phyloP scores from a whole-genome alignment of 2,329 filamentous ascomycete species.

The Fusarium illudens region DNA sequence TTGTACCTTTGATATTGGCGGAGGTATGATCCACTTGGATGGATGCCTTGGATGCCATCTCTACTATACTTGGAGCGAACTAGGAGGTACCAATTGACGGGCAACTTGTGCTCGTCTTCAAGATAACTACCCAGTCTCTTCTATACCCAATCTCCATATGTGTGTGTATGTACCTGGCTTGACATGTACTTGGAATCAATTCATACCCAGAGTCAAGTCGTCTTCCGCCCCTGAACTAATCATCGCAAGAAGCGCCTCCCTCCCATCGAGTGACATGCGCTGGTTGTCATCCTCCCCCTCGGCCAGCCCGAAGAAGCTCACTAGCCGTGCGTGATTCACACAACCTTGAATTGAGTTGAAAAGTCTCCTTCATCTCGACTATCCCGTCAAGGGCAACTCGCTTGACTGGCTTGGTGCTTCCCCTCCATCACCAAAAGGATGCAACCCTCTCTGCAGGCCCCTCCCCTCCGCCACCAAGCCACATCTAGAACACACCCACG shows the following conservation, averaged over 20 bases:
- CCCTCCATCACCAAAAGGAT: neutral
- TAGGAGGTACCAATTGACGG: neutral
- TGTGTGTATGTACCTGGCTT: no score
- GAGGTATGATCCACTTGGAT: neutral
- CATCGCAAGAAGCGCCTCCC: neutral
- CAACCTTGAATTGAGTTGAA: neutral
- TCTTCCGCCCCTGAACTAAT: neutral
- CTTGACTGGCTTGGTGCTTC: neutral
- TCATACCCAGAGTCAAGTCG: neutral
- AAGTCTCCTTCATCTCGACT: neutral
- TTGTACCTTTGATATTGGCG: neutral
- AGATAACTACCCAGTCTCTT: no score
- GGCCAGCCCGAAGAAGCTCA: neutral
- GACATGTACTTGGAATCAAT: no score
- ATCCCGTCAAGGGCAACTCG: neutral
- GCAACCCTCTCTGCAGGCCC: conserved; percentile 16
- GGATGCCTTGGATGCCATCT: neutral
- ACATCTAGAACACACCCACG: conserved; percentile 22
- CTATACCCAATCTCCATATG: no score
- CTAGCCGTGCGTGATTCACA: neutral
- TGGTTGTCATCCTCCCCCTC: neutral
- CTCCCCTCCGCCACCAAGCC: conserved; percentile 25
- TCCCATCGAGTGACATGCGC: neutral
- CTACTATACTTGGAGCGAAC: neutral
- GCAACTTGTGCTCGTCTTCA: no score